These are phyloP conservation scores for Pyrrhoderma lamaoense DNA, from an alignment of 1,284 basidiomycete genomes.

Conservation along the genomic window DNA sequence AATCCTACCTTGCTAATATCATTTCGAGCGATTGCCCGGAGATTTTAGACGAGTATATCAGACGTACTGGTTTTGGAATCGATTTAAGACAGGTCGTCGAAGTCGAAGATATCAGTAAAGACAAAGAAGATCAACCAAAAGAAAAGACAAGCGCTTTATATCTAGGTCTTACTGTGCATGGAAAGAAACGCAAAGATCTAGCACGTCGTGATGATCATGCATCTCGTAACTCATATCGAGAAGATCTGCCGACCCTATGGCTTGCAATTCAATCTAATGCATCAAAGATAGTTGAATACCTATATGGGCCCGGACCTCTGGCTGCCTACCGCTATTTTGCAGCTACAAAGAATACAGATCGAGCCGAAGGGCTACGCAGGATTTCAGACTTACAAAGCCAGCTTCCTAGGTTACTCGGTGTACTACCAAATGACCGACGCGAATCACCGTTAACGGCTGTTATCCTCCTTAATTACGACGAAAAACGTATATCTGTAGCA, in stretches of 20 bases:
- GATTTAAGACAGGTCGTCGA: slow-evolving; percentile 24
- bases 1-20: slow-evolving; percentile 22
- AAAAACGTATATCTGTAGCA: slow-evolving; percentile 9
- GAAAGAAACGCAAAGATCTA: slow-evolving; percentile 49
- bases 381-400: slow-evolving; percentile 32
- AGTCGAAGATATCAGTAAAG: slow-evolving; percentile 18
- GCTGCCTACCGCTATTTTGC: slow-evolving; percentile 38
- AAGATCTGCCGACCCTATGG: slow-evolving; percentile 36
- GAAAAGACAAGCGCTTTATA: slow-evolving; percentile 39
- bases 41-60: slow-evolving; percentile 48
- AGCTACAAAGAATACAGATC: slow-evolving; percentile 33
- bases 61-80: slow-evolving; percentile 42
- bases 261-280: slow-evolving; percentile 31
- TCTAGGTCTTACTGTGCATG: slow-evolving; percentile 50
- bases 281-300: slow-evolving; percentile 38
- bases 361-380: slow-evolving; percentile 32
- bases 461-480: not conserved
- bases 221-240: slow-evolving; percentile 7
- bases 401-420: slow-evolving; percentile 42
- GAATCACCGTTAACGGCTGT: slow-evolving; percentile 19
- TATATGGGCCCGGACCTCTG: slow-evolving; percentile 29
- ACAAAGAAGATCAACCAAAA: slow-evolving; percentile 21
- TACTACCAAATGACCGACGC: slow-evolving; percentile 25
- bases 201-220: slow-evolving; percentile 41
- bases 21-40: slow-evolving; percentile 35